Base-by-base conservation (phyloP, 306 rosid species). In the Vachellia collinsii region DNA sequence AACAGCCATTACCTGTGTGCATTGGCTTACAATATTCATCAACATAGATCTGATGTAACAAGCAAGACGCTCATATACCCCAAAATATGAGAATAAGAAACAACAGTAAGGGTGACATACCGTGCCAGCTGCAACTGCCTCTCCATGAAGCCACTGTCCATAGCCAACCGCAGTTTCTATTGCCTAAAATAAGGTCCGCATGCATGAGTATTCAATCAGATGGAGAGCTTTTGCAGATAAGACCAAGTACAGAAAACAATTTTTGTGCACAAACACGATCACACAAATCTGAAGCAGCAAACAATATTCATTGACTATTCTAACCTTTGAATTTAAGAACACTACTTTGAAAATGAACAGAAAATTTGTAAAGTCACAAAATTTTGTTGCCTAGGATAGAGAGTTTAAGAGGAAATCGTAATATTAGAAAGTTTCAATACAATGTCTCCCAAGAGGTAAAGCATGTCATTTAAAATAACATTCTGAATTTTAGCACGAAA, bases 131-230 rank as follows among this genome's bases (percentile, higher is more conserved):
- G 98, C 98, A 89, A 96, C 94, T 79, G 97, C 99, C 88, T 96
- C 99, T 81, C 99, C 99, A 59, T 93, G 99, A 83, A 96, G 93
- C 98, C 99, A 96, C 82, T 90, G 85, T 34, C 99, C 98, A 76
- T 96, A 89, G 87, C 99, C 98, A 36, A 87, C 75, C 29, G 92
- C 92, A 65, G 91, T 93, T 87, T 96, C 98, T 82, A 92, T 96
- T 61, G 98, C 99, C 99, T 93, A 76, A 81, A 78, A 25, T 73
- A 43, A 79, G 86, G 46, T 56, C 48, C 84, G 78, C 50, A 41
- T 63, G 70, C 61, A n/a, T 69, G 48, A 48, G 39, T 61, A 62
- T 67, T 62, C 47, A 79, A 80, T 61, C 54, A 81, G 59, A 17
- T 51, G 50, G 46, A 72, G 43, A 14, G 68, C 61, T 51, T 67